phyloP scores from a whole-genome alignment of 1,284 basidiomycete genomes.

The Tremellales sp. region DNA sequence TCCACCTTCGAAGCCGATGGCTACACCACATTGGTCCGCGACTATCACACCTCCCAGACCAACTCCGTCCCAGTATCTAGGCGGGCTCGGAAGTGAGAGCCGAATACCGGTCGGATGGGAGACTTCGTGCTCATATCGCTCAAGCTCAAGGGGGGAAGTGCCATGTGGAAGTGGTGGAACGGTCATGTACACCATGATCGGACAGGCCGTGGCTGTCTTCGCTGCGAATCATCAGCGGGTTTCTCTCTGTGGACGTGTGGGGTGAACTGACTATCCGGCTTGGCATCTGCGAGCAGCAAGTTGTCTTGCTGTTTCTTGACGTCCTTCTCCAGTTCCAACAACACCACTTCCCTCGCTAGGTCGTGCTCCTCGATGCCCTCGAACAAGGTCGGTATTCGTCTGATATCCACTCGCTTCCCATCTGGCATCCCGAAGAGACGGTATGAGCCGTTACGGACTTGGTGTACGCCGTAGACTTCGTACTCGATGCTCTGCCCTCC shows the following conservation, averaged over 20 bases:
- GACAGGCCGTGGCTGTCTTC: slow-evolving; percentile 25
- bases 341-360: slow-evolving; percentile 58
- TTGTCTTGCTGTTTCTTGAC: slow-evolving; percentile 26
- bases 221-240: background rate
- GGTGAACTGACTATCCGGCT: slow-evolving; percentile 31
- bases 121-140: slow-evolving; percentile 37
- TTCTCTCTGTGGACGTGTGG: background rate
- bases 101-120: slow-evolving; percentile 39
- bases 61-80: slow-evolving; percentile 36
- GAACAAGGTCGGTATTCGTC: slow-evolving; percentile 60
- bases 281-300: slow-evolving; percentile 29
- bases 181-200: slow-evolving; percentile 39
- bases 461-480: slow-evolving; percentile 61
- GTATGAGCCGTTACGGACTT: slow-evolving; percentile 69
- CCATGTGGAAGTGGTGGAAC: slow-evolving; percentile 38
- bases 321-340: slow-evolving; percentile 58
- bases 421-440: slow-evolving; percentile 66
- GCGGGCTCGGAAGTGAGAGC: slow-evolving; percentile 26
- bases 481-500: slow-evolving; percentile 30
- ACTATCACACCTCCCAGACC: slow-evolving; percentile 61
- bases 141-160: slow-evolving; percentile 19
- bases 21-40: slow-evolving; percentile 71
- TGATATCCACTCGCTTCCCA: slow-evolving; percentile 53
- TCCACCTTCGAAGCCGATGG: slow-evolving; percentile 62
- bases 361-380: slow-evolving; percentile 55